Evolutionary conservation across 1,284 basidiomycete species (phyloP).

Genomic region (Xanthoconium separans): DNA sequence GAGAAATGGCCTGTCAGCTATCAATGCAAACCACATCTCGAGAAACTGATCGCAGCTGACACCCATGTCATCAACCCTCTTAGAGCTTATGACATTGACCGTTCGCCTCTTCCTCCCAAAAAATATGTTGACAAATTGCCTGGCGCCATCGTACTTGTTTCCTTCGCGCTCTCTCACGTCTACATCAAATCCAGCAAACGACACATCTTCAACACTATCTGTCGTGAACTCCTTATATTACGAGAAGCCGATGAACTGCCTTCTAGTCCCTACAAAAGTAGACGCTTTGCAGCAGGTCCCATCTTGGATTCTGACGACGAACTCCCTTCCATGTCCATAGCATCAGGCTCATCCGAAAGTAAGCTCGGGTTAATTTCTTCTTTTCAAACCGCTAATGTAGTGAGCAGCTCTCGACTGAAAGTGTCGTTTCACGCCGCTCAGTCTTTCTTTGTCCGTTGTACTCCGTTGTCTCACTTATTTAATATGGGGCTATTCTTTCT

Average conservation of each 20-base stretch:
- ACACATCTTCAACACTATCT: not conserved
- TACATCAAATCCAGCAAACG: not conserved
- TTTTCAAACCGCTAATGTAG: too few relatives aligned
- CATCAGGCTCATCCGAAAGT: too few relatives aligned
- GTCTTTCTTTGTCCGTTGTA: too few relatives aligned
- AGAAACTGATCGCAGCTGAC: not conserved
- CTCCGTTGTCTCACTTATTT: too few relatives aligned
- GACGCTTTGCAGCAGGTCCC: not conserved
- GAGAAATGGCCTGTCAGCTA: not conserved
- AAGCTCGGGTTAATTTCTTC: too few relatives aligned
- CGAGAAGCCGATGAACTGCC: not conserved
- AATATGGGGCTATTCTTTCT: too few relatives aligned
- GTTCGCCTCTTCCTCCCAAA: not conserved
- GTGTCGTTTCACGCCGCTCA: too few relatives aligned
- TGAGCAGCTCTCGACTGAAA: too few relatives aligned
- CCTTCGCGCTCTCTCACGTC: not conserved
- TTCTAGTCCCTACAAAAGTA: not conserved
- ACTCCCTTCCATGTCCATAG: not conserved
- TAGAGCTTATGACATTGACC: not conserved
- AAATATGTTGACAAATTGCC: not conserved
- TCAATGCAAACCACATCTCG: not conserved
- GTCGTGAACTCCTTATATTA: not conserved
- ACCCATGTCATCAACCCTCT: not conserved
- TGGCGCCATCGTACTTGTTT: not conserved
- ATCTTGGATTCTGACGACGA: not conserved